These are phyloP conservation scores for Aspergillus bertholletiae DNA, from an alignment of 495 filamentous ascomycete species.

Conservation along the genomic window DNA sequence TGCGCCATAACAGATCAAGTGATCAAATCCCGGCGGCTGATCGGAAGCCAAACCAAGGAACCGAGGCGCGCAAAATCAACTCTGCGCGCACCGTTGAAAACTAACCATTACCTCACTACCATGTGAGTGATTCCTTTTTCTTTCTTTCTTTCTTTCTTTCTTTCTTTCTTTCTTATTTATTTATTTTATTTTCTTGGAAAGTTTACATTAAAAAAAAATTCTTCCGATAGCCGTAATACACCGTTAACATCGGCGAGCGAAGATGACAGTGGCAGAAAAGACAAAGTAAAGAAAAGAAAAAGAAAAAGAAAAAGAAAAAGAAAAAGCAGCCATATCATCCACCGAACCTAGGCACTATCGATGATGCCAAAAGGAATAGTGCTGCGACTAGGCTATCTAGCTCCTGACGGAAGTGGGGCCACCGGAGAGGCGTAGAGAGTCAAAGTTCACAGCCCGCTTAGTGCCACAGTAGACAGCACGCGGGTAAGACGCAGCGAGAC, in stretches of 20 bases:
- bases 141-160: too few species aligned
- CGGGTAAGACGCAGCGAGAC: background rate
- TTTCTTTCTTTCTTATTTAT: too few species aligned
- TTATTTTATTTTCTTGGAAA: too few species aligned
- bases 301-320: background rate
- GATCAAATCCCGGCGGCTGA: background rate
- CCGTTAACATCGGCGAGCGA: too few species aligned
- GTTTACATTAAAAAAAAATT: background rate
- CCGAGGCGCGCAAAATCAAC: background rate
- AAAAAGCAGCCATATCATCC: background rate
- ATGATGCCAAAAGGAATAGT: constrained; percentile 7
- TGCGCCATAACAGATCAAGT: too few species aligned
- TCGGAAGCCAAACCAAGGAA: background rate
- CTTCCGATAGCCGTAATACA: background rate
- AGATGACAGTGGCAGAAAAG: too few species aligned
- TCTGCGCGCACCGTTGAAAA: background rate
- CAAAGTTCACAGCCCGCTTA: background rate
- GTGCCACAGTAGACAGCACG: background rate
- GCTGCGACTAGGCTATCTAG: constrained; percentile 5
- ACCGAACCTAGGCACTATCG: constrained; percentile 4
- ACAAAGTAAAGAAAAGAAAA: background rate
- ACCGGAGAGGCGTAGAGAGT: background rate
- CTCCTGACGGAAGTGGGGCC: constrained; percentile 4
- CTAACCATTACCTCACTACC: background rate
- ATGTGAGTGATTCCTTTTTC: background rate